Percentiles rank a stretch among this genome's conserved stretches.
phyloP scores from a whole-genome alignment of 371 early-diverging fungal genomes.

The Nematocida sp. region DNA sequence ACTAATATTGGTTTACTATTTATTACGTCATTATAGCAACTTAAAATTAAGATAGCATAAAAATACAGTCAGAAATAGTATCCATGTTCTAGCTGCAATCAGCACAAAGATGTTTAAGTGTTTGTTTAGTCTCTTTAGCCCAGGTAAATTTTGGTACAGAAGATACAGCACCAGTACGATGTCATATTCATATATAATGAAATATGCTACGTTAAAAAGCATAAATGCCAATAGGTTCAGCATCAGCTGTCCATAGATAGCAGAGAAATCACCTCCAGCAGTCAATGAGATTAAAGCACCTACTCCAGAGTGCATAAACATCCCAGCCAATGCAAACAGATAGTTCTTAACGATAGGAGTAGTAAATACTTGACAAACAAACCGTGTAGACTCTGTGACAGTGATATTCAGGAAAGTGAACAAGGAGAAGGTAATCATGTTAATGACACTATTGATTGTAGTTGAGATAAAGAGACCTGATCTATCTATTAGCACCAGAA shows the following conservation, averaged over 20 bases:
- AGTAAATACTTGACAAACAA: not conserved
- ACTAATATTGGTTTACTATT: too few relatives aligned
- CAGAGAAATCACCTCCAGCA: not conserved
- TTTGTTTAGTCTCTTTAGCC: not conserved
- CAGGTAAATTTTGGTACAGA: not conserved
- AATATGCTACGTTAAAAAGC: not conserved
- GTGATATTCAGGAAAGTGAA: not conserved
- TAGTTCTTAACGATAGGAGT: not conserved
- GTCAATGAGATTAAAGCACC: not conserved
- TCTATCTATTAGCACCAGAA: conserved; percentile 18
- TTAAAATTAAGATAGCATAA: not conserved
- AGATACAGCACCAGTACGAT: not conserved
- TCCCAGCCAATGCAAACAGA: not conserved
- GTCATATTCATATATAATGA: conserved; percentile 2
- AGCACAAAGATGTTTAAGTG: not conserved
- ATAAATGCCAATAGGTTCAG: not conserved
- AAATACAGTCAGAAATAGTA: not conserved
- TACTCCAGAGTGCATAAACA: not conserved
- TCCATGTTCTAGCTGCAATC: not conserved
- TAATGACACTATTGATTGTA: not conserved
- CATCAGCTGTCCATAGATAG: not conserved
- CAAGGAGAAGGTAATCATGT: not conserved
- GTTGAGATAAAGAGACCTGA: not conserved
- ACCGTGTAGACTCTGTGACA: not conserved
- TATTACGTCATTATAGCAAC: too few relatives aligned